Percentiles rank a stretch among this genome's conserved stretches.
These are phyloP conservation scores for Draba incana DNA, from an alignment of 345 rosid species.

Conservation along the genomic window DNA sequence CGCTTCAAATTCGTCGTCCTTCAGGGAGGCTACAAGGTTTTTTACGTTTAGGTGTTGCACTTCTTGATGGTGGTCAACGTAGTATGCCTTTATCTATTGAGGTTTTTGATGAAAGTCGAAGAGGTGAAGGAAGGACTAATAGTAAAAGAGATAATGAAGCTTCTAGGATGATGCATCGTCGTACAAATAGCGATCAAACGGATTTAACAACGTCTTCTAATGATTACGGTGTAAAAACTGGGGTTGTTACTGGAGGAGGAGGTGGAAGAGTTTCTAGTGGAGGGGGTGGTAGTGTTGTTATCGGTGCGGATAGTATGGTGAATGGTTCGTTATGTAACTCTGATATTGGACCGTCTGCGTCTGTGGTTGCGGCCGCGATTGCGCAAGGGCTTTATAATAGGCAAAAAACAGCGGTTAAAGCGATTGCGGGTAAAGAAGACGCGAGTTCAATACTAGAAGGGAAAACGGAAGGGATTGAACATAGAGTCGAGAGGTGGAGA, in stretches of 20 bases:
- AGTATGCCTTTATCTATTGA: conserved; percentile 78
- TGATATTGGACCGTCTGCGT: conserved; percentile 94
- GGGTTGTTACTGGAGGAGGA: conserved; percentile 29
- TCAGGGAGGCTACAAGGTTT: conserved; percentile 94
- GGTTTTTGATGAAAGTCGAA: conserved; percentile 37
- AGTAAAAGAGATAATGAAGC: not conserved
- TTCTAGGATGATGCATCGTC: conserved; percentile 45
- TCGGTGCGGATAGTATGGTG: conserved; percentile 54
- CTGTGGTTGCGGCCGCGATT: conserved; percentile 93
- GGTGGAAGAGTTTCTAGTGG: conserved; percentile 19
- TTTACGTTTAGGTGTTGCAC: conserved; percentile 68
- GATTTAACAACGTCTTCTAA: conserved; percentile 46
- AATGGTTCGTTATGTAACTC: conserved; percentile 59
- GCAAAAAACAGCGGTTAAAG: conserved; percentile 41
- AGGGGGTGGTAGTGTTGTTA: not conserved
- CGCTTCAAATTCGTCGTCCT: conserved; percentile 71
- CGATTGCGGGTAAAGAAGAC: conserved; percentile 29
- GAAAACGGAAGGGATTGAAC: conserved; percentile 59
- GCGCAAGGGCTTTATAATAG: conserved; percentile 73
- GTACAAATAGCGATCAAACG: conserved; percentile 71
- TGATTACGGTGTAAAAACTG: conserved; percentile 43
- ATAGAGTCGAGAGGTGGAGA: conserved; percentile 75
- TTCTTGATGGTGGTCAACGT: conserved; percentile 65
- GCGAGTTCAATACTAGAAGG: conserved; percentile 59
- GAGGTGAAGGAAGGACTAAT: not conserved